phyloP scores from a whole-genome alignment of 2,329 filamentous ascomycete species.

The Hypoxylon sp. region DNA sequence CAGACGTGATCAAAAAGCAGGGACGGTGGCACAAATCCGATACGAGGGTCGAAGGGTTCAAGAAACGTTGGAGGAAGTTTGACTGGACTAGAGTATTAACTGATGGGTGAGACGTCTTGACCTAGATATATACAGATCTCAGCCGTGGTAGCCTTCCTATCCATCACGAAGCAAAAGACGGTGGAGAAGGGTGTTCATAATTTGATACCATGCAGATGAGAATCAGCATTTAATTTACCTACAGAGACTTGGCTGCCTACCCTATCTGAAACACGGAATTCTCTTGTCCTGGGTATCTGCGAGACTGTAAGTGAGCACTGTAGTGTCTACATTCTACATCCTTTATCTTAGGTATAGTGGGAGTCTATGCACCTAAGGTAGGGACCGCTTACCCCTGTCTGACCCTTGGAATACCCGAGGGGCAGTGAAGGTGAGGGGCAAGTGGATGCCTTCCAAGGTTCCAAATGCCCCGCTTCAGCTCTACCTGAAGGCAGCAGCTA shows the following conservation, averaged over 20 bases:
- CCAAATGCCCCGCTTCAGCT: slow-evolving; percentile 34
- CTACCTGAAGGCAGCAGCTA: not conserved
- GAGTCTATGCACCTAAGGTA: no score
- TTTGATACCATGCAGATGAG: not conserved
- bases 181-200: not conserved
- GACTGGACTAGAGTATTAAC: slow-evolving; percentile 81
- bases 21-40: slow-evolving; percentile 84
- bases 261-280: not conserved
- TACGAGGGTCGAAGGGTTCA: slow-evolving; percentile 81
- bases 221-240: no score
- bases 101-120: slow-evolving; percentile 52
- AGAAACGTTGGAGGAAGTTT: slow-evolving; percentile 90
- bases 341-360: no score
- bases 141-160: not conserved
- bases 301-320: not conserved
- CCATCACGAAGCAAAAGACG: not conserved
- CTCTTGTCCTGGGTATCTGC: not conserved
- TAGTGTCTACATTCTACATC: not conserved
- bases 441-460: not conserved
- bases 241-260: not conserved
- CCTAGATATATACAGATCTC: slow-evolving; percentile 5
- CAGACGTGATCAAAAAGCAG: slow-evolving; percentile 89
- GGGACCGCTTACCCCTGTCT: slow-evolving; percentile 12
- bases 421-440: slow-evolving; percentile 20
- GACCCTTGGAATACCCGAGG: slow-evolving; percentile 1